Percentiles rank a stretch among this genome's conserved stretches.
Evolutionary conservation across 305 asterid genomes (phyloP).

Genomic region (Solanum chacoense): DNA sequence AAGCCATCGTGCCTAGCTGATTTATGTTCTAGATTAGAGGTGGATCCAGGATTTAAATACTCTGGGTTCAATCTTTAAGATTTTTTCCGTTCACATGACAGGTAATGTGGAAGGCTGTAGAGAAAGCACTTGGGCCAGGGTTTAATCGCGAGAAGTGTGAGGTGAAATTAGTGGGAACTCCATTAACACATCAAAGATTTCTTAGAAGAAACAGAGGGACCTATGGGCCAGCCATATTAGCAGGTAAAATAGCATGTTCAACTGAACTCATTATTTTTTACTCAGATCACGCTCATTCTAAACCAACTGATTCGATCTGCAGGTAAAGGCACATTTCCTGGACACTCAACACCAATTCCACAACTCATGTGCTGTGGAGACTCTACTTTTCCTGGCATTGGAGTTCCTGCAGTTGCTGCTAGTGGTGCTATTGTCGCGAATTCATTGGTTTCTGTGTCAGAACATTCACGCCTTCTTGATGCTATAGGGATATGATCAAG

Average conservation of each 20-base stretch:
- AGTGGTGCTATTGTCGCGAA: constrained; percentile 98
- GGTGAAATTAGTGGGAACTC: constrained; percentile 82
- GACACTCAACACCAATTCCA: constrained; percentile 65
- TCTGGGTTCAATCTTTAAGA: neutral
- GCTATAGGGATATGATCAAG: constrained; percentile 54
- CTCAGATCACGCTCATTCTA: neutral
- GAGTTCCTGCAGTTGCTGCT: constrained; percentile 99
- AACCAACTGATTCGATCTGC: constrained; percentile 21
- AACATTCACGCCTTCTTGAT: constrained; percentile 80
- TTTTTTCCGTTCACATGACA: constrained; percentile 4
- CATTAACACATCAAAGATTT: constrained; percentile 77
- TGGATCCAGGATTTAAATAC: neutral
- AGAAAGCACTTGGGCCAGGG: constrained; percentile 71
- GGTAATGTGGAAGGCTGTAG: constrained; percentile 97
- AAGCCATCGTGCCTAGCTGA: neutral
- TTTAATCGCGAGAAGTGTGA: constrained; percentile 69
- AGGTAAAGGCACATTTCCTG: constrained; percentile 67
- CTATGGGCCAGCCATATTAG: constrained; percentile 83
- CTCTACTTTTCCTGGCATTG: constrained; percentile 92
- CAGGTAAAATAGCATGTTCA: constrained; percentile 29
- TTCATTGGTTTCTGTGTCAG: constrained; percentile 78
- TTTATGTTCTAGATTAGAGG: neutral
- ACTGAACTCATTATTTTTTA: neutral
- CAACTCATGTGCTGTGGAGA: constrained; percentile 83
- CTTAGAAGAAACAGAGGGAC: constrained; percentile 74